phyloP scores from a whole-genome alignment of 2,329 filamentous ascomycete genomes.

The Davidsoniella virescens region DNA sequence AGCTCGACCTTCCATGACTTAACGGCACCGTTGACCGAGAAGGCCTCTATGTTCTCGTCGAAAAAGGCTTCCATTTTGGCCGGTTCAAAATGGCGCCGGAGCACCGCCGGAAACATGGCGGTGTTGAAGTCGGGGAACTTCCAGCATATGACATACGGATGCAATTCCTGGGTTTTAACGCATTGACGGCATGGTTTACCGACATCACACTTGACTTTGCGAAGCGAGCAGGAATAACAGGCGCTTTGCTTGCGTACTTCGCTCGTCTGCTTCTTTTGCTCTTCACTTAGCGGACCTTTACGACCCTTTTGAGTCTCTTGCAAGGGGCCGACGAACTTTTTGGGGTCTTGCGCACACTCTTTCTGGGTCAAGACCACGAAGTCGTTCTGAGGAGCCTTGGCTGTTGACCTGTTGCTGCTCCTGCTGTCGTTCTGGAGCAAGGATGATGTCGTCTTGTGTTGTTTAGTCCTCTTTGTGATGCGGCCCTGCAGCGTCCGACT shows the following conservation, averaged over 20 bases:
- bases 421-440: no score
- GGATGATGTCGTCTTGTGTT: no score
- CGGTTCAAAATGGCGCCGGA: constrained; percentile 33
- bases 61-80: constrained; percentile 34
- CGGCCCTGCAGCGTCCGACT: no score
- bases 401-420: no score
- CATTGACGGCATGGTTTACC: constrained; percentile 41
- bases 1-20: constrained; percentile 32
- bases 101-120: constrained; percentile 35
- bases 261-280: constrained; percentile 38
- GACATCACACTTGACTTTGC: constrained; percentile 42
- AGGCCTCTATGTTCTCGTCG: constrained; percentile 31
- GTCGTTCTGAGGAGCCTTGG: no score
- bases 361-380: no score
- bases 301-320: constrained; percentile 32
- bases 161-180: constrained; percentile 31
- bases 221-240: constrained; percentile 43
- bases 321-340: no score
- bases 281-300: constrained; percentile 37
- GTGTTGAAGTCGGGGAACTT: constrained; percentile 39
- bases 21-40: constrained; percentile 27
- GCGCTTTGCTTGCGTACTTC: constrained; percentile 37
- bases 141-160: constrained; percentile 42
- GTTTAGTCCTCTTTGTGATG: no score
- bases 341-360: no score